phyloP scores from a whole-genome alignment of 1,284 basidiomycete species.

The Butyriboletus pseudospeciosus region DNA sequence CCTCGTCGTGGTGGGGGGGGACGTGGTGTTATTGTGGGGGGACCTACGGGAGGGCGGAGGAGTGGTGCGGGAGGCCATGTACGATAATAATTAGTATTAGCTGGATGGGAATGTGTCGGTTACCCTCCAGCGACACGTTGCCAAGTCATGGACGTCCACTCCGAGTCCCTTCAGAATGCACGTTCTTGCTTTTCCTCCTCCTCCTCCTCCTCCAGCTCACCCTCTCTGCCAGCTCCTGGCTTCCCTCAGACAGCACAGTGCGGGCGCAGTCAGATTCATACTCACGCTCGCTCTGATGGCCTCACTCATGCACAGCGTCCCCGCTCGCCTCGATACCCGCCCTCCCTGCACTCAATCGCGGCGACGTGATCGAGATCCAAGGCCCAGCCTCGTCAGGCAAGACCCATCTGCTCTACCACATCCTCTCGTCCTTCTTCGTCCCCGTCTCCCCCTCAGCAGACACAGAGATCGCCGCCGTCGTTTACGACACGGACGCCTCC shows the following conservation, averaged over 20 bases:
- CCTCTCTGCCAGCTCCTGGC: slow-evolving; percentile 17
- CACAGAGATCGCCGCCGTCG: slow-evolving; percentile 53
- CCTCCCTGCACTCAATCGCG: slow-evolving; percentile 26
- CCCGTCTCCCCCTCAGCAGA: slow-evolving; percentile 37
- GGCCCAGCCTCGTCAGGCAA: slow-evolving; percentile 71
- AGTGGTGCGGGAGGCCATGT: slow-evolving; percentile 37
- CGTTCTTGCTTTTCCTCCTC: slow-evolving; percentile 13
- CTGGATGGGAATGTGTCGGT: slow-evolving; percentile 10
- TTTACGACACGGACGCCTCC: slow-evolving; percentile 64
- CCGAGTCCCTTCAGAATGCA: slow-evolving; percentile 49
- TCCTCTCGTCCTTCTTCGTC: slow-evolving; percentile 59
- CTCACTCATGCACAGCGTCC: slow-evolving; percentile 13
- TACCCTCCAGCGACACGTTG: slow-evolving; percentile 5
- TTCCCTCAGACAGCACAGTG: slow-evolving; percentile 18
- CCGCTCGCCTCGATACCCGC: slow-evolving; percentile 29
- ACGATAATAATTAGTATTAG: background rate
- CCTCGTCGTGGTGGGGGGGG: slow-evolving; percentile 33
- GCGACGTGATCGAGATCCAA: slow-evolving; percentile 67
- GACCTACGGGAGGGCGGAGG: slow-evolving; percentile 45
- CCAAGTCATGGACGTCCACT: slow-evolving; percentile 28
- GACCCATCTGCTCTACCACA: slow-evolving; percentile 63
- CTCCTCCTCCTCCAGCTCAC: slow-evolving; percentile 12
- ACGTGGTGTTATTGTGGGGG: slow-evolving; percentile 26
- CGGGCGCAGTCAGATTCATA: background rate
- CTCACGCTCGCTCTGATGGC: background rate